A percentile compares a stretch with the other conserved stretches of the same genome.
These are phyloP conservation scores for Ustilago nuda DNA, from an alignment of 1,284 basidiomycete species.

Conservation along the genomic window DNA sequence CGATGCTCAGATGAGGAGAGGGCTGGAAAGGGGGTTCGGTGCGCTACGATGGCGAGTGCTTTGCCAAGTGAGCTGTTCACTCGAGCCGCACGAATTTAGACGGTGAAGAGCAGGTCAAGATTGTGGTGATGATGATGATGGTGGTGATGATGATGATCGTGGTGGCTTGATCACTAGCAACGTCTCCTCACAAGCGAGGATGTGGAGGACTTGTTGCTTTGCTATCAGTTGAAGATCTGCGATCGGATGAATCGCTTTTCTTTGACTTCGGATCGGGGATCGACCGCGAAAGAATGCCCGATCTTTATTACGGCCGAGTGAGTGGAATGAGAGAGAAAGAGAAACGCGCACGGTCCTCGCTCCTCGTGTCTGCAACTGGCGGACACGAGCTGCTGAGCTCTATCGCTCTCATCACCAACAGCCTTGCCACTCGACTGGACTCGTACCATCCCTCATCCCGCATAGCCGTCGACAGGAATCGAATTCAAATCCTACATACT, in stretches of 20 bases:
- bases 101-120: background rate
- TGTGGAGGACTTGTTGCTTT: conserved; percentile 1
- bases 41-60: background rate
- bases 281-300: conserved; percentile 4
- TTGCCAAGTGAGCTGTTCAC: background rate
- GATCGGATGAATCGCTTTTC: conserved; percentile 1
- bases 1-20: background rate
- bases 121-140: no score
- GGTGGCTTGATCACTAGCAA: background rate
- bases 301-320: conserved; percentile 9
- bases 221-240: conserved; percentile 28
- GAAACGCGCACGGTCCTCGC: conserved; percentile 10
- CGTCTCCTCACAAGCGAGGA: background rate
- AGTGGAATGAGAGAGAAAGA: background rate
- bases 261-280: background rate
- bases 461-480: background rate
- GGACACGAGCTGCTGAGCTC: background rate
- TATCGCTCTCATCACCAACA: conserved; percentile 1
- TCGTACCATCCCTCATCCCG: background rate
- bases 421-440: background rate
- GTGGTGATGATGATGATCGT: background rate
- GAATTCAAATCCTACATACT: background rate
- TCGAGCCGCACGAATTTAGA: background rate
- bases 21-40: background rate
- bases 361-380: conserved; percentile 3